A percentile compares a stretch with the other conserved stretches of the same genome.
These are phyloP conservation scores for Xylaria cubensis DNA, from an alignment of 495 filamentous ascomycete genomes.

Conservation along the genomic window DNA sequence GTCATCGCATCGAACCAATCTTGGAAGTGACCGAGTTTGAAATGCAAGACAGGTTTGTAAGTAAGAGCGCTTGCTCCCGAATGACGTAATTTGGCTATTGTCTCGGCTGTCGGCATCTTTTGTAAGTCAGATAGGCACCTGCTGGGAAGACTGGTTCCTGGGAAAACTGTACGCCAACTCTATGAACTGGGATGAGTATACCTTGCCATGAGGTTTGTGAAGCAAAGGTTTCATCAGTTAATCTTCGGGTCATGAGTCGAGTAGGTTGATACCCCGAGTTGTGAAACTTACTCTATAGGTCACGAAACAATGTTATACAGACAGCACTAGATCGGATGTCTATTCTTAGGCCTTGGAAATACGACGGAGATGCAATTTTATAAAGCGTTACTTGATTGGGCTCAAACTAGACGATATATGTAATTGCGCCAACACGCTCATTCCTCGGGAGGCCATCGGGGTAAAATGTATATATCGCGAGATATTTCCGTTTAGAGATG, in stretches of 20 bases:
- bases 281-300: neutral
- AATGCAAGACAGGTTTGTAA: neutral
- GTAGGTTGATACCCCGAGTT: neutral
- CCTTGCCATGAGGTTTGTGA: neutral
- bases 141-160: neutral
- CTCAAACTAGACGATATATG: neutral
- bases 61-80: neutral
- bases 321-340: neutral
- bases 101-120: neutral
- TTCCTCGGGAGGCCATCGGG: neutral
- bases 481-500: neutral
- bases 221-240: neutral
- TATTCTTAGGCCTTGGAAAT: neutral
- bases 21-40: neutral
- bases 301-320: neutral
- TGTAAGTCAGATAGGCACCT: neutral
- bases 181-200: neutral
- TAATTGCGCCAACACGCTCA: neutral
- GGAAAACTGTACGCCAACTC: neutral
- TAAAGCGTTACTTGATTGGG: neutral
- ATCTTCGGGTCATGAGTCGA: neutral
- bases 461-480: neutral
- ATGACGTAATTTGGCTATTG: constrained; percentile 24
- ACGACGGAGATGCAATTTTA: neutral
- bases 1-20: neutral